Evolutionary conservation across 352 stramenopile species (phyloP), one percentile per base, ranked within the genome.

Genomic region (Discostella stelligera): DNA sequence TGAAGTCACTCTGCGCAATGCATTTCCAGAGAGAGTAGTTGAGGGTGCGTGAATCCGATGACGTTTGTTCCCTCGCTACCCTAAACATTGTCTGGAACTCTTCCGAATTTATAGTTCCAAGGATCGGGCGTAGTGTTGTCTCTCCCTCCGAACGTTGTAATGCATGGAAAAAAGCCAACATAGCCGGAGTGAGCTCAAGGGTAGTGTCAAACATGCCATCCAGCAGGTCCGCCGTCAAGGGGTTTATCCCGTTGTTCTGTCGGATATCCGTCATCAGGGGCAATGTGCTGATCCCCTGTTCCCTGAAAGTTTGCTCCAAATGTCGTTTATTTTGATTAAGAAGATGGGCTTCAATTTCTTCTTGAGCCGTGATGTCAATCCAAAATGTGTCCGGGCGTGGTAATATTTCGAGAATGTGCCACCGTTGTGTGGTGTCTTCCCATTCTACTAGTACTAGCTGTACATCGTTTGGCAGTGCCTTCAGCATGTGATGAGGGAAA

Each of bases 311-410:
- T 21, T 78, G 70, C 46, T 78, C 61, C 9, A 78, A 21, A 30
- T 78, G 61, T 0, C 70, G 9, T 27, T 67, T 71, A 41, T 78
- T 71, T n/a, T 61, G 30, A 54, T 60, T n/a, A 14, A 61, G 1
- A 0, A 78, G 46, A 3, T 58, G 20, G 1, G 18, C 0, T 49
- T 78, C 70, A 39, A 78, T 67, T 3, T 71, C 32, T 21, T 0
- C 23, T 18, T 41, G 49, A 3, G 30, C 3, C 6, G 50, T 67
- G 0, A 71, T 52, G 4, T 75, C 58, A 3, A 37, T 30, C 55
- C 66, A 3, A 5, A 48, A 14, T 27, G 10, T 3, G 20, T 44
- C 30, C 6, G 32, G 7, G 32, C n/a, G 41, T 21, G n/a, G n/a
- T n/a, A n/a, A n/a, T n/a, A n/a, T n/a, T n/a, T n/a, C n/a, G n/a